Evolutionary conservation across 768 basidiomycete genomes (phyloP).

Genomic region (Amanita rimosa): DNA sequence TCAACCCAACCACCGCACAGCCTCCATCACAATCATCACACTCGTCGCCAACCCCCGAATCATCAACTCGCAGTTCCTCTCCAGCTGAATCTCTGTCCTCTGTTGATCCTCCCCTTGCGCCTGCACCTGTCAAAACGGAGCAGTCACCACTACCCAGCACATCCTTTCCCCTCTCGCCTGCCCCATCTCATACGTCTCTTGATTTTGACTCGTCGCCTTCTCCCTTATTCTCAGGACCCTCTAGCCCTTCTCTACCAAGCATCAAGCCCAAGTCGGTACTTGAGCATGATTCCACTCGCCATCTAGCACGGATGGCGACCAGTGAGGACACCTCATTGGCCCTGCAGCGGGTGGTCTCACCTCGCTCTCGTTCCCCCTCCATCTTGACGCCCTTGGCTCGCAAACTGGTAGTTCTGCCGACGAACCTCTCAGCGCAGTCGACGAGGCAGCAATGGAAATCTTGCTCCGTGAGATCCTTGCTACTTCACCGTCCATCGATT

Average conservation of each 20-base stretch:
- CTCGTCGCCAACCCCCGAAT: slow-evolving; percentile 14
- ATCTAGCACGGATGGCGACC: slow-evolving; percentile 97
- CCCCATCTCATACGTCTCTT: slow-evolving; percentile 20
- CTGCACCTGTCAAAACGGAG: slow-evolving; percentile 14
- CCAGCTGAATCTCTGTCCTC: slow-evolving; percentile 16
- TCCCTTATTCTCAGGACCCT: slow-evolving; percentile 19
- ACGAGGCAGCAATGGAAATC: slow-evolving; percentile 55
- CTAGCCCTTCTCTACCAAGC: slow-evolving; percentile 12
- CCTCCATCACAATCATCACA: slow-evolving; percentile 13
- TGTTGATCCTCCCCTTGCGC: slow-evolving; percentile 17
- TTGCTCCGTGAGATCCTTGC: slow-evolving; percentile 63
- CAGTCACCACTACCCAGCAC: slow-evolving; percentile 21
- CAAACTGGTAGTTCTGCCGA: slow-evolving; percentile 10
- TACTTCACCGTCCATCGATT: slow-evolving; percentile 27
- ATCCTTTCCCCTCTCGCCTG: slow-evolving; percentile 26
- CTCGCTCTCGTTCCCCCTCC: slow-evolving; percentile 13
- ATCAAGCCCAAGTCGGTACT: slow-evolving; percentile 13
- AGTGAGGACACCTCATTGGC: slow-evolving; percentile 54
- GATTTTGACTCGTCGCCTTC: slow-evolving; percentile 21
- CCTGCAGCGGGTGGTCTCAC: slow-evolving; percentile 89
- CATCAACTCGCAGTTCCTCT: slow-evolving; percentile 15
- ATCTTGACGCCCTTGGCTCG: slow-evolving; percentile 12
- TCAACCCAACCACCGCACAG: slow-evolving; percentile 33
- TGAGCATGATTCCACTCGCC: slow-evolving; percentile 71
- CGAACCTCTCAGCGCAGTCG: slow-evolving; percentile 21